Conservation (phyloP, 2,329 filamentous ascomycete genomes). For the Onygenales sp. region DNA sequence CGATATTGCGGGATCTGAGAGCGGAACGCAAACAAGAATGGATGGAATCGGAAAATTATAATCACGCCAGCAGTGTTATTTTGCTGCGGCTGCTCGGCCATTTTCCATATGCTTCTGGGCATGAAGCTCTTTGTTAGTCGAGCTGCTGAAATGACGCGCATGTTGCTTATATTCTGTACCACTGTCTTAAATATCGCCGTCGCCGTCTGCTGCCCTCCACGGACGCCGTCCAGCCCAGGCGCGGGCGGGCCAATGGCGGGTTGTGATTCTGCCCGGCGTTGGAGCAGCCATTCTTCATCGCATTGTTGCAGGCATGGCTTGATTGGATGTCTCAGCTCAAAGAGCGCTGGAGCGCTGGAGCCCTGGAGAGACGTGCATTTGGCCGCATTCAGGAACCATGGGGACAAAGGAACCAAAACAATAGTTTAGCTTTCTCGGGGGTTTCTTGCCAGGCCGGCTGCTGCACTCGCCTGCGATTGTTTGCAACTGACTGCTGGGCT, state of each 20-base stretch:
- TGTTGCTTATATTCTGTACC: background rate
- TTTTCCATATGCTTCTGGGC: background rate
- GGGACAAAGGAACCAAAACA: slow-evolving; percentile 26
- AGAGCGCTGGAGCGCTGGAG: background rate
- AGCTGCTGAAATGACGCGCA: background rate
- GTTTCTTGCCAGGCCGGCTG: background rate
- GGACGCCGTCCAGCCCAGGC: background rate
- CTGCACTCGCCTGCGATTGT: slow-evolving; percentile 13
- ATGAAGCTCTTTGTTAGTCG: background rate
- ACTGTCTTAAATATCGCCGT: background rate
- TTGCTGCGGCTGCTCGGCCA: background rate
- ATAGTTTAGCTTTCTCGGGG: slow-evolving; percentile 10
- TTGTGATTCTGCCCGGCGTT: slow-evolving; percentile 15
- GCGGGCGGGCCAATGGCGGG: slow-evolving; percentile 7
- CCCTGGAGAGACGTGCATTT: slow-evolving; percentile 11
- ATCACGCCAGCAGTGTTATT: background rate
- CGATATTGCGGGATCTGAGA: background rate
- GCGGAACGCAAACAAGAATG: background rate
- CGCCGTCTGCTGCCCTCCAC: background rate
- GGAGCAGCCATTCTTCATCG: slow-evolving; percentile 16
- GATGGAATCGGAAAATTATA: background rate
- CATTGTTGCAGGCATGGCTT: slow-evolving; percentile 23
- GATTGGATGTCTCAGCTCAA: slow-evolving; percentile 17
- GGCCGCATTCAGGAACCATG: slow-evolving; percentile 20
- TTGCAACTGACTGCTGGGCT: slow-evolving; percentile 10